A percentile compares a stretch with the other conserved stretches of the same genome.
phyloP scores from a whole-genome alignment of 768 basidiomycete genomes.

The Naganishia friedmannii region DNA sequence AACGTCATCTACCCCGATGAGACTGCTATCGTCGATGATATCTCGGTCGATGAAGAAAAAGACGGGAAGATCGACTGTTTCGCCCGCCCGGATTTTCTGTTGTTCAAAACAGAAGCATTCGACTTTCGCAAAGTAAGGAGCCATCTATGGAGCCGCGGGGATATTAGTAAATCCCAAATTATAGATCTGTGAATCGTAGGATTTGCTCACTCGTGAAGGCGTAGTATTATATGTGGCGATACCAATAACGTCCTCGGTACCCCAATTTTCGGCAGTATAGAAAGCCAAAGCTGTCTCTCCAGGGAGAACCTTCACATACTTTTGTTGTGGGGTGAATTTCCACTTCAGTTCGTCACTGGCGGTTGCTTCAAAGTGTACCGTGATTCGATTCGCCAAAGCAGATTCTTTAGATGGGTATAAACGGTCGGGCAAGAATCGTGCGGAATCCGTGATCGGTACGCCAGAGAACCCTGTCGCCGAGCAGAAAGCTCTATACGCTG shows the following conservation, averaged over 20 bases:
- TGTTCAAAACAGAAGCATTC: slow-evolving; percentile 99
- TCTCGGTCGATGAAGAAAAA: slow-evolving; percentile 99
- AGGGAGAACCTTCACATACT: slow-evolving; percentile 81
- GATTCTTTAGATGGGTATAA: slow-evolving; percentile 56
- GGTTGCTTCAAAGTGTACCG: slow-evolving; percentile 94
- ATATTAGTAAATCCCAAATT: not conserved
- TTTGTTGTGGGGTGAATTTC: slow-evolving; percentile 87
- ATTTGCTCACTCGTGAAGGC: slow-evolving; percentile 75
- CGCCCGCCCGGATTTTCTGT: slow-evolving; percentile 86
- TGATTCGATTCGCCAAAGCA: slow-evolving; percentile 69
- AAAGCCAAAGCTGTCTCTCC: slow-evolving; percentile 96
- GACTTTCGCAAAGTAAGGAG: slow-evolving; percentile 97
- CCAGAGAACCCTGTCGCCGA: slow-evolving; percentile 95
- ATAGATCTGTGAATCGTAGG: not conserved
- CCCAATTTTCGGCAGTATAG: slow-evolving; percentile 85
- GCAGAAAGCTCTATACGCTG: slow-evolving; percentile 96
- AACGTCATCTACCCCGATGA: slow-evolving; percentile 81
- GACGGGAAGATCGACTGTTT: slow-evolving; percentile 96
- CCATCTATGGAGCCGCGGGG: slow-evolving; percentile 67
- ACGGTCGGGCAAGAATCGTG: slow-evolving; percentile 65
- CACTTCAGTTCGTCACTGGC: slow-evolving; percentile 84
- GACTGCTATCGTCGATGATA: slow-evolving; percentile 84
- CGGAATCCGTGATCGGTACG: slow-evolving; percentile 77
- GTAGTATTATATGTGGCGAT: slow-evolving; percentile 99
- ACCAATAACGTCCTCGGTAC: slow-evolving; percentile 84